phyloP scores from a whole-genome alignment of 352 stramenopile species.

The Globisporangium radiosum region DNA sequence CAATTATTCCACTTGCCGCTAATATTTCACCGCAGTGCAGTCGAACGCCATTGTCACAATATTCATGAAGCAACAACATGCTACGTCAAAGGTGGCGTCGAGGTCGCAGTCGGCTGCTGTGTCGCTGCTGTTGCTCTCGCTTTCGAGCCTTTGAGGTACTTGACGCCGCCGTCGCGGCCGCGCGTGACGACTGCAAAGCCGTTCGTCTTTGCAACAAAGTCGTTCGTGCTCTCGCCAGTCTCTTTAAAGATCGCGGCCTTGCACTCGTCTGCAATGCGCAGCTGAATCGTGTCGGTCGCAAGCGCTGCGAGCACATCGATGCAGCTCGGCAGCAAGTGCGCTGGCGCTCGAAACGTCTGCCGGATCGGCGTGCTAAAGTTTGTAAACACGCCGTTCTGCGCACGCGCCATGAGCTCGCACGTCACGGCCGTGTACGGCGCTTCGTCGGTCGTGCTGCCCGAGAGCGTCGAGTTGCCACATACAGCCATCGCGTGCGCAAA shows the following conservation, averaged over 20 bases:
- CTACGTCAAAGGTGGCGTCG: too few species aligned
- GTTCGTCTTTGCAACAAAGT: conserved; percentile 36
- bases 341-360: conserved; percentile 34
- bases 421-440: conserved; percentile 46
- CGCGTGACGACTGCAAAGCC: conserved; percentile 63
- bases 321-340: conserved; percentile 46
- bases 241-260: conserved; percentile 37
- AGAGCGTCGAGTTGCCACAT: conserved; percentile 42
- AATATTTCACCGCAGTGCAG: too few species aligned
- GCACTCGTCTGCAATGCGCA: conserved; percentile 33
- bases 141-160: conserved; percentile 23
- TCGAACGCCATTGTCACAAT: background rate
- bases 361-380: conserved; percentile 65
- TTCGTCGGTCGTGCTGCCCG: conserved; percentile 23
- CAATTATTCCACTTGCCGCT: too few species aligned
- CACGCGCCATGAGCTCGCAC: conserved; percentile 55
- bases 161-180: conserved; percentile 41
- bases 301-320: conserved; percentile 40
- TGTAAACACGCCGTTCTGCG: conserved; percentile 71
- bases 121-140: background rate
- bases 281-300: conserved; percentile 29
- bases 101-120: background rate
- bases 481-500: conserved; percentile 44
- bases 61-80: background rate
- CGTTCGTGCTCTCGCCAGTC: conserved; percentile 50